Base-by-base conservation (phyloP, 1,284 basidiomycete species). In the Microbotryomycetes sp. region DNA sequence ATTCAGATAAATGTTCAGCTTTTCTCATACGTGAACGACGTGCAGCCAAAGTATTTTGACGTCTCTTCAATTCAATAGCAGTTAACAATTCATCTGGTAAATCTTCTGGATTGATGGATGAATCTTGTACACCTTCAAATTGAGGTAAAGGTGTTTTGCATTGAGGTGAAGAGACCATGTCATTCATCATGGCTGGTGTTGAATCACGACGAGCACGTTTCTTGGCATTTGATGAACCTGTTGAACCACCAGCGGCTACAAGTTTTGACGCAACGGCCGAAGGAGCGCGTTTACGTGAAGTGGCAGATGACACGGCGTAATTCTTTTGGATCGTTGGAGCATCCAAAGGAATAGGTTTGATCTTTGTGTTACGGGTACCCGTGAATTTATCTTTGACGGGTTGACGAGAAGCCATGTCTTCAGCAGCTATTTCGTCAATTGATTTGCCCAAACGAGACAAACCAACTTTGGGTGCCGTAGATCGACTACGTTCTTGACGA, bases 31-130 rank as follows among this genome's bases (percentile, higher is more conserved):
- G 80, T 68, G 82, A 84, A 58, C 86, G 81, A 7, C 88, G 80
- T 46, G 88, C 88, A 0, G 88, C 88, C 15, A 90, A 74, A 1
- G 88, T 89, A 74, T 90, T 90, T 74, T 87, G 84, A 3, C 85
- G 80, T 49, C 88, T 81, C 80, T 90, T 90, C 26, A 79, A 79
- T 75, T 85, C 86, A 68, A 90, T 88, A 59, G 83, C 82, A 65
- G 85, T 81, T 67, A 72, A 64, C 7, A 74, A 58, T 29, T 68
- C 70, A 28, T 65, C 68, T 46, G 81, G 74, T 23, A 70, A 73
- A 83, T 85, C 2, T 77, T 78, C 45, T 76, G 75, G 60, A 77
- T 62, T 48, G 54, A 70, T 29, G 22, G 58, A 59, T 16, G 60
- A 61, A 12, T 57, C 64, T 51, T 14, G 36, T 12, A 19, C 36